Conservation (phyloP, 331 rosid species). For the Cydonia oblonga region DNA sequence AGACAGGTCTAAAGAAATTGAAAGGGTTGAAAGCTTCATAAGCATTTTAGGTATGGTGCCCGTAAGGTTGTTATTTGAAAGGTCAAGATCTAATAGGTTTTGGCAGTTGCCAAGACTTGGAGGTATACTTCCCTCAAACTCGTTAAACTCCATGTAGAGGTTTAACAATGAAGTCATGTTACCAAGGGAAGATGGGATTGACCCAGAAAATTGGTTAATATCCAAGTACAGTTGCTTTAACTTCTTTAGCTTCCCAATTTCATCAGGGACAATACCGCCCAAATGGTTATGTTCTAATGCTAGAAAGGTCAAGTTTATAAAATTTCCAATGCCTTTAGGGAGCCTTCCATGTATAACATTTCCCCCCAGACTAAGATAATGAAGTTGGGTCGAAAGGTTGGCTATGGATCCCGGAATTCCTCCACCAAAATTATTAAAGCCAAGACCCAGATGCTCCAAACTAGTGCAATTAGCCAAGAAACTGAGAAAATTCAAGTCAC, state of each 20-base stretch:
- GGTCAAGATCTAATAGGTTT: no score
- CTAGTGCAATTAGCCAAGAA: background rate
- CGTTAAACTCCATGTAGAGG: no score
- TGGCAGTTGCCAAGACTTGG: no score
- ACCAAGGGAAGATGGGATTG: background rate
- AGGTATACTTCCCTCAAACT: no score
- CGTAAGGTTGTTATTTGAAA: no score
- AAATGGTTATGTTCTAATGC: background rate
- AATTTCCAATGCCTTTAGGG: no score
- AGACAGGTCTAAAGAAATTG: no score
- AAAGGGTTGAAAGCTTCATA: no score
- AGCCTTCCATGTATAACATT: background rate
- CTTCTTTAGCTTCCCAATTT: background rate
- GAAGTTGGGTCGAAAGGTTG: background rate
- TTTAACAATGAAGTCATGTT: background rate
- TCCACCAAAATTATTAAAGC: background rate
- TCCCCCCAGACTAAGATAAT: background rate
- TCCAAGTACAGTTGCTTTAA: background rate
- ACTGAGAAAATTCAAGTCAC: background rate
- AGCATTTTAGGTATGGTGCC: no score
- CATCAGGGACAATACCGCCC: background rate
- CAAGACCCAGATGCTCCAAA: background rate
- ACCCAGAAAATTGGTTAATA: accelerated
- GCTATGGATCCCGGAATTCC: background rate
- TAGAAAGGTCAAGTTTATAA: accelerated